Percentiles rank a stretch among this genome's conserved stretches.
These are phyloP conservation scores for Pythium phragmitis DNA, from an alignment of 352 stramenopile species.

Conservation along the genomic window DNA sequence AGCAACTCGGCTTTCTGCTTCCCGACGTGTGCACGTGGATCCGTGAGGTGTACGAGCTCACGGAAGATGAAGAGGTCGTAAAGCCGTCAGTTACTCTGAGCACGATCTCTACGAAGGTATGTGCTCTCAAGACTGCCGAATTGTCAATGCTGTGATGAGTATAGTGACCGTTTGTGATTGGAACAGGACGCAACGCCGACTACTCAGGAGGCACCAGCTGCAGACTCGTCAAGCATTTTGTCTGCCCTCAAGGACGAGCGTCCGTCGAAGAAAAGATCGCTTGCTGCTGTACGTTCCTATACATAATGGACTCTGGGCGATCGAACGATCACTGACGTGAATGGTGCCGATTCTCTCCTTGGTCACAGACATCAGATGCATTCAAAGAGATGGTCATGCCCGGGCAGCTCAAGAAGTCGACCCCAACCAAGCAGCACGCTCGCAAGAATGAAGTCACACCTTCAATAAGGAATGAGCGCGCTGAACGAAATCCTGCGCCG, in stretches of 20 bases:
- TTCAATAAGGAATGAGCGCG: neutral
- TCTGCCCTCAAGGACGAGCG: conserved; percentile 59
- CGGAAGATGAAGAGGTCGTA: conserved; percentile 31
- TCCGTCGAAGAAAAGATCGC: conserved; percentile 20
- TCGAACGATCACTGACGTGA: neutral
- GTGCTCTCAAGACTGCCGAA: neutral
- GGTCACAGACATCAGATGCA: conserved; percentile 13
- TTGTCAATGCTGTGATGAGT: neutral
- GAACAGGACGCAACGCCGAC: neutral
- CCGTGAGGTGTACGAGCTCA: conserved; percentile 55
- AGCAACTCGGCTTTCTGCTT: conserved; percentile 38
- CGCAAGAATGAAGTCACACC: neutral
- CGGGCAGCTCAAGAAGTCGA: conserved; percentile 4
- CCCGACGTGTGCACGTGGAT: conserved; percentile 54
- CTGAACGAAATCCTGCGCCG: neutral
- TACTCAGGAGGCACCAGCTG: neutral
- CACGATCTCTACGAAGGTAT: conserved; percentile 4
- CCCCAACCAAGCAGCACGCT: neutral
- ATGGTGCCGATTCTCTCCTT: neutral
- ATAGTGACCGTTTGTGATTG: neutral
- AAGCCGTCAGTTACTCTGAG: neutral
- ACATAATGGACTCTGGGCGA: neutral
- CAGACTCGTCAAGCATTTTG: conserved; percentile 48
- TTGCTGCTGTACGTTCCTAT: conserved; percentile 12
- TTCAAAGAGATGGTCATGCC: conserved; percentile 29